A percentile compares a stretch with the other conserved stretches of the same genome.
Conservation (phyloP, 306 rosid species). For the Dryas octopetala region DNA sequence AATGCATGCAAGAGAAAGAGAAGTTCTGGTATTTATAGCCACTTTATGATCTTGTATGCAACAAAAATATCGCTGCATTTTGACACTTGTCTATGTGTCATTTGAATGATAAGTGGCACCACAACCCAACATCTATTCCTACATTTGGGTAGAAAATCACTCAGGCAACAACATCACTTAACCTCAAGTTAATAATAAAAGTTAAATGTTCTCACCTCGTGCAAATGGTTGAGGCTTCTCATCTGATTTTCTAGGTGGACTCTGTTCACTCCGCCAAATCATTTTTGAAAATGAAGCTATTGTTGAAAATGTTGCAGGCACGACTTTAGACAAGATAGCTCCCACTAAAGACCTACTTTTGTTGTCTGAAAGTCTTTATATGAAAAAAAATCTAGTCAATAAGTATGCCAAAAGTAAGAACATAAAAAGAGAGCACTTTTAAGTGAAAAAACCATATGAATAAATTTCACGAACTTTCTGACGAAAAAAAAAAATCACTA, state of each 20-base stretch:
- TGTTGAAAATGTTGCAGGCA: constrained; percentile 87
- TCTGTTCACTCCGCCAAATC: constrained; percentile 79
- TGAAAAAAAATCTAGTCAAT: constrained; percentile 23
- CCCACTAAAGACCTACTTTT: constrained; percentile 87
- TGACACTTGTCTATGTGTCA: too few relatives aligned
- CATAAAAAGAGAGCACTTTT: constrained; percentile 12
- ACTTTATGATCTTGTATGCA: too few relatives aligned
- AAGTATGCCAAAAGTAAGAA: constrained; percentile 13
- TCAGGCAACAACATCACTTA: background rate
- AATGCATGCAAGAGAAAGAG: too few relatives aligned
- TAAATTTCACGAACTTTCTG: background rate
- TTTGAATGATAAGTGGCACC: too few relatives aligned
- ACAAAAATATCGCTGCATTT: too few relatives aligned
- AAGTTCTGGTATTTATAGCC: too few relatives aligned
- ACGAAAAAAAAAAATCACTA: background rate
- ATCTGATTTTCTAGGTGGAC: constrained; percentile 57
- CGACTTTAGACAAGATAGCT: constrained; percentile 89
- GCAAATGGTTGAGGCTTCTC: constrained; percentile 77
- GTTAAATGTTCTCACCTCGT: constrained; percentile 54
- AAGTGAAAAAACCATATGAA: background rate
- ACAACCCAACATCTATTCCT: too few relatives aligned
- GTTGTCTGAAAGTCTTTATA: constrained; percentile 80
- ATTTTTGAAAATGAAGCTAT: constrained; percentile 83
- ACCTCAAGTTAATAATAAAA: background rate
- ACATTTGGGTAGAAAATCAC: background rate